These are phyloP conservation scores for Flammula alnicola DNA, from an alignment of 1,284 basidiomycete species.

Conservation along the genomic window DNA sequence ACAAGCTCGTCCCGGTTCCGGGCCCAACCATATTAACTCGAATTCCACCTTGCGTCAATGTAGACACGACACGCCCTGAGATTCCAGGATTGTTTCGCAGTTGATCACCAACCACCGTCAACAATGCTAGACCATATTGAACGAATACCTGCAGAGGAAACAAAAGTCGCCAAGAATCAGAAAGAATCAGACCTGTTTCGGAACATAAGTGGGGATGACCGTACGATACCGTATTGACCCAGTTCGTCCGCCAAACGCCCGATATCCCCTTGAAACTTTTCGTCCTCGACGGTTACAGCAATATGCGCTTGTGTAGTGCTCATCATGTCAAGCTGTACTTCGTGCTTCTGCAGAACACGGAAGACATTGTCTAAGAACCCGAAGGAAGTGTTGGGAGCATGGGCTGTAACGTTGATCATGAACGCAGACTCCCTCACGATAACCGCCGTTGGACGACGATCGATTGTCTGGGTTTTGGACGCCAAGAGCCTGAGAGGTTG, in stretches of 20 bases:
- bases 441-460: constrained; percentile 10
- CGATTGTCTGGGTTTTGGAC: background rate
- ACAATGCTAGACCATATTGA: constrained; percentile 3
- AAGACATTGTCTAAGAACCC: constrained; percentile 1
- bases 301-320: background rate
- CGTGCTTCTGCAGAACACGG: background rate
- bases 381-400: background rate
- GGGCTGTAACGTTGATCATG: constrained; percentile 6
- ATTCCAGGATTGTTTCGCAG: background rate
- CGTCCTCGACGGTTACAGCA: constrained; percentile 2
- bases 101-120: constrained; percentile 4
- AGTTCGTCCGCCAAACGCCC: constrained; percentile 4
- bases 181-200: no score
- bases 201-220: no score
- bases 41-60: constrained; percentile 1
- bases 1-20: constrained; percentile 4
- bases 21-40: background rate
- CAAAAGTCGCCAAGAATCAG: background rate
- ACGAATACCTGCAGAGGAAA: constrained; percentile 8
- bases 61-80: constrained; percentile 5
- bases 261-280: constrained; percentile 1
- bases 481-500: background rate
- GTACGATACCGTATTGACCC: constrained; percentile 6
- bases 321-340: constrained; percentile 2
- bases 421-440: constrained; percentile 9